Conservation (phyloP, 2,329 filamentous ascomycete genomes). For the Colletotrichum phormii region DNA sequence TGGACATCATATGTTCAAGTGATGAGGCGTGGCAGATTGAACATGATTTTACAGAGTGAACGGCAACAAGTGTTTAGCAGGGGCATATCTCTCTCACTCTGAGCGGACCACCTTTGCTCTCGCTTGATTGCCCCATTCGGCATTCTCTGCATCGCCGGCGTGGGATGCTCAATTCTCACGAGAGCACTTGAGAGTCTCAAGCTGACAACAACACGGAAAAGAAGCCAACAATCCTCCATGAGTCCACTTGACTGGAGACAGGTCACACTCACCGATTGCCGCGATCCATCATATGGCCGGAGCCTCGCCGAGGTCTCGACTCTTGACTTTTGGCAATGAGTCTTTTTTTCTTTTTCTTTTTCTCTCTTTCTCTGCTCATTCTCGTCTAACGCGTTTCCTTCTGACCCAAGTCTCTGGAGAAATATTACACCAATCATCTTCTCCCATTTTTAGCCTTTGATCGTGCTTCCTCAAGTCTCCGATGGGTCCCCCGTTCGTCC, state of each 20-base stretch:
- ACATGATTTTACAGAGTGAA: not conserved
- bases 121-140: not conserved
- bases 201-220: conserved; percentile 3
- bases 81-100: too few species aligned
- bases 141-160: conserved; percentile 5
- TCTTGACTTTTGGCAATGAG: not conserved
- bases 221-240: not conserved
- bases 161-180: conserved; percentile 9
- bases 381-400: not conserved
- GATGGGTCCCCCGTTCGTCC: conserved; percentile 12
- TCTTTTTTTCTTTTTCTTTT: conserved; percentile 17
- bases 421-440: not conserved
- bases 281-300: conserved; percentile 31
- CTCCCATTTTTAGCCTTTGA: conserved; percentile 12
- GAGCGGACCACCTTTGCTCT: not conserved
- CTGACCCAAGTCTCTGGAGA: not conserved
- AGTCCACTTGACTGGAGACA: conserved; percentile 27
- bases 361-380: not conserved
- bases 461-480: conserved; percentile 22
- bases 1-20: not conserved
- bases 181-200: not conserved
- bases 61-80: not conserved
- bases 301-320: conserved; percentile 28
- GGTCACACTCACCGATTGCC: conserved; percentile 20
- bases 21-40: not conserved